A percentile compares a stretch with the other conserved stretches of the same genome.
Conservation (phyloP, 1,284 basidiomycete genomes). For the Ganoderma multipileum region DNA sequence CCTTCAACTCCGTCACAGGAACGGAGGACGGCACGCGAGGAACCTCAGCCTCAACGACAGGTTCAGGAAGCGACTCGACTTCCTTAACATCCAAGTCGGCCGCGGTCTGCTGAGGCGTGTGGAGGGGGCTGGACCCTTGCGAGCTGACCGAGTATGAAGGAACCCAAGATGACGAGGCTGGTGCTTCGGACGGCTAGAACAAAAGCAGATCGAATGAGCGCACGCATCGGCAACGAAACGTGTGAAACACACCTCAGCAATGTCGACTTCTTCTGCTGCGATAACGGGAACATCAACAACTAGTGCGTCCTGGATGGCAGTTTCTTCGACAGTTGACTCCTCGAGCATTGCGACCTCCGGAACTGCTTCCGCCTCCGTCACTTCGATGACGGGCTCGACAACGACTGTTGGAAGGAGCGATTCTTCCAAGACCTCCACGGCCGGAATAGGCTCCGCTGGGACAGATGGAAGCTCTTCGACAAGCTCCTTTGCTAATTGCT, state of each 20-base stretch:
- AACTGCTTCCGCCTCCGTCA: background rate
- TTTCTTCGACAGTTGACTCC: constrained; percentile 6
- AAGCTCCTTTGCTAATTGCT: constrained; percentile 18
- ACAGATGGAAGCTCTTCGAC: constrained; percentile 9
- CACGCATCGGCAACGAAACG: background rate
- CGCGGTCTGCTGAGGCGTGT: constrained; percentile 28
- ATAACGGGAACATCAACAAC: constrained; percentile 11
- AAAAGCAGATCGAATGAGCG: background rate
- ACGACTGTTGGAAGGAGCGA: background rate
- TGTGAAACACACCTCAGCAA: constrained; percentile 15
- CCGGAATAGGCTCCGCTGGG: background rate
- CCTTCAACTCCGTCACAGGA: background rate
- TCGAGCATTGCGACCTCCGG: background rate
- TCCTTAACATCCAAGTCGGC: constrained; percentile 33
- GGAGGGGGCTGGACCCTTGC: constrained; percentile 27
- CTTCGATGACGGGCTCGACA: constrained; percentile 3
- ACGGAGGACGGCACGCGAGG: constrained; percentile 8
- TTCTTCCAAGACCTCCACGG: constrained; percentile 1
- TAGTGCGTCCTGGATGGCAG: constrained; percentile 9
- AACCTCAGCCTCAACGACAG: constrained; percentile 15
- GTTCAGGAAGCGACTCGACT: constrained; percentile 28
- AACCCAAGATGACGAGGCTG: constrained; percentile 20
- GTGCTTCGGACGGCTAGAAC: constrained; percentile 6
- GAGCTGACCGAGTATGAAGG: constrained; percentile 28
- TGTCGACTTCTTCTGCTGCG: constrained; percentile 16